phyloP scores from a whole-genome alignment of 2,329 filamentous ascomycete genomes.

The Coniochaeta sp. region DNA sequence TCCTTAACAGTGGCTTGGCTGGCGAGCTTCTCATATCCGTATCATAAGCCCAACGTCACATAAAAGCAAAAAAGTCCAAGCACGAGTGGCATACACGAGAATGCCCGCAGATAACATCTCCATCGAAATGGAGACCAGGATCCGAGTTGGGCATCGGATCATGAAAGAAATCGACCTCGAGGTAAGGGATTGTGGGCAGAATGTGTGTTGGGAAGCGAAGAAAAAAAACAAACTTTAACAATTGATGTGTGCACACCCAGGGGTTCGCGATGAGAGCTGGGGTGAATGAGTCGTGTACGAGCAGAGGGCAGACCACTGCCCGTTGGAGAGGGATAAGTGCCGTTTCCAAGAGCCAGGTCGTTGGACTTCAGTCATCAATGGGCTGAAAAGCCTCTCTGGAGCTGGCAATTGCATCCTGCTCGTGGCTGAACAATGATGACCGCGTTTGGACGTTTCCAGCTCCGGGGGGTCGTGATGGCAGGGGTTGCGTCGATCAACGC shows the following conservation, averaged over 20 bases:
- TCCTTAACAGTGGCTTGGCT: background rate
- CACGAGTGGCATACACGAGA: background rate
- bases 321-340: background rate
- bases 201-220: background rate
- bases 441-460: background rate
- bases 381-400: background rate
- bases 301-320: background rate
- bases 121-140: background rate
- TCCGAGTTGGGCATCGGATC: background rate
- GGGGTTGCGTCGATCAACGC: conserved; percentile 5
- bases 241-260: background rate
- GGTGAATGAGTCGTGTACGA: background rate
- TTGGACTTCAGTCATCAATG: background rate
- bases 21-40: background rate
- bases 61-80: too few relatives aligned
- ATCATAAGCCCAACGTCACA: too few relatives aligned
- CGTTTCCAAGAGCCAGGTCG: background rate
- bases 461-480: conserved; percentile 1
- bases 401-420: background rate
- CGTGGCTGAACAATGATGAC: background rate
- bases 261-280: background rate
- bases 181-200: background rate
- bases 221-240: background rate
- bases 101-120: background rate
- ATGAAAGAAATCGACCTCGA: background rate